Conservation (phyloP, 2,329 filamentous ascomycete genomes). For the Byssochlamys sp. region DNA sequence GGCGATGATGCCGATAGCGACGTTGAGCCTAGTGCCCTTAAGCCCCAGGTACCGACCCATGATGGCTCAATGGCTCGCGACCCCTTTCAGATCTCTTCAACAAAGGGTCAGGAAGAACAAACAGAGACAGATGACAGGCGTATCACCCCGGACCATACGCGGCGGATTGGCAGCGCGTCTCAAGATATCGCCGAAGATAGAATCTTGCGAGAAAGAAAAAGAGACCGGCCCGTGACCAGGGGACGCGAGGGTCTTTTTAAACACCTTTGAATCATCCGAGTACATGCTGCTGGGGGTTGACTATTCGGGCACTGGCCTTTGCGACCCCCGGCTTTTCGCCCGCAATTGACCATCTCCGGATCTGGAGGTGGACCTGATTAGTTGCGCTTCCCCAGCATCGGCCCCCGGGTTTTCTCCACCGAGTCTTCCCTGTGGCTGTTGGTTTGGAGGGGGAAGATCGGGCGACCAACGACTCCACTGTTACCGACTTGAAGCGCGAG, state of each 20-base stretch:
- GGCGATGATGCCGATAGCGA: slow-evolving; percentile 60
- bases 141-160: neutral
- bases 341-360: neutral
- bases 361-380: neutral
- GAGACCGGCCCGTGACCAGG: neutral
- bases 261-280: neutral
- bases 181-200: slow-evolving; percentile 1
- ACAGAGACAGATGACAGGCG: neutral
- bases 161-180: neutral
- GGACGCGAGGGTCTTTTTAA: neutral
- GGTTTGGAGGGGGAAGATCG: neutral
- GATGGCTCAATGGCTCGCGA: slow-evolving; percentile 4
- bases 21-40: slow-evolving; percentile 55
- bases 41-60: slow-evolving; percentile 53
- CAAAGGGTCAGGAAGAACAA: neutral
- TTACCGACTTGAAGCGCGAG: neutral
- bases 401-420: neutral
- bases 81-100: neutral
- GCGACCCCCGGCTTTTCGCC: neutral
- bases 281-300: neutral
- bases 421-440: neutral
- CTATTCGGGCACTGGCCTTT: neutral
- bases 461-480: neutral
- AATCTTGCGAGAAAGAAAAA: slow-evolving; percentile 6
- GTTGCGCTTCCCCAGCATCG: neutral